Evolutionary conservation across 768 basidiomycete genomes (phyloP).

Genomic region (Rhodotorula taiwanensis): DNA sequence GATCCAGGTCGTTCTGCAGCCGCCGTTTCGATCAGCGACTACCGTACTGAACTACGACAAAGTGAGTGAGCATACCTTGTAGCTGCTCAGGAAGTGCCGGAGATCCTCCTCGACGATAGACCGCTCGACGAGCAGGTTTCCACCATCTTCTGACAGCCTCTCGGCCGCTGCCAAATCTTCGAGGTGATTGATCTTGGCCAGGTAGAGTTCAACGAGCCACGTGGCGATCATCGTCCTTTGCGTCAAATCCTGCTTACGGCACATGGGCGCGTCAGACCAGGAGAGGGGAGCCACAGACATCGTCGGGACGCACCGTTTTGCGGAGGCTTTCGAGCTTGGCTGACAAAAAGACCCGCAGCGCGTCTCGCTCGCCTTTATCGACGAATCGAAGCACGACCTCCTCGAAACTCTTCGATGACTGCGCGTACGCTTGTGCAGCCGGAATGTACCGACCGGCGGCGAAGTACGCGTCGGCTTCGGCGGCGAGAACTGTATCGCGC

Average conservation of each 20-base stretch:
- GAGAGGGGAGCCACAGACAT: neutral
- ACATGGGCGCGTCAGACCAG: too few species aligned
- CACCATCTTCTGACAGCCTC: constrained; percentile 54
- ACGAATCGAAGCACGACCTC: constrained; percentile 84
- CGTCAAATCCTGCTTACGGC: constrained; percentile 84
- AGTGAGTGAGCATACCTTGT: constrained; percentile 58
- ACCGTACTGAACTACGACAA: neutral
- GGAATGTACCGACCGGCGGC: constrained; percentile 74
- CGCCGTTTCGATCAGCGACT: neutral
- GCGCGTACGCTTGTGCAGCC: constrained; percentile 85
- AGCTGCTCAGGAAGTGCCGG: constrained; percentile 83
- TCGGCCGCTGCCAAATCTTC: constrained; percentile 91
- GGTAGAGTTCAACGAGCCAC: constrained; percentile 95
- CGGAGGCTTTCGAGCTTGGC: constrained; percentile 76
- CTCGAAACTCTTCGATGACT: constrained; percentile 72
- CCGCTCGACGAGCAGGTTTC: constrained; percentile 73
- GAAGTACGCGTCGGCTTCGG: constrained; percentile 76
- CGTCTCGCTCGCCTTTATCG: constrained; percentile 82
- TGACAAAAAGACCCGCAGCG: constrained; percentile 79
- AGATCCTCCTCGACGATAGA: constrained; percentile 85
- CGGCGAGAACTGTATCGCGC: constrained; percentile 70
- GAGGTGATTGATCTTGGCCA: constrained; percentile 90
- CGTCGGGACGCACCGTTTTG: constrained; percentile 60
- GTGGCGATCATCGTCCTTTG: constrained; percentile 97
- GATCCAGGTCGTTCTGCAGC: constrained; percentile 69